A percentile compares a stretch with the other conserved stretches of the same genome.
Evolutionary conservation across 192 early-diverging fungal species (phyloP).

Genomic region (Mycoemilia scoparia): DNA sequence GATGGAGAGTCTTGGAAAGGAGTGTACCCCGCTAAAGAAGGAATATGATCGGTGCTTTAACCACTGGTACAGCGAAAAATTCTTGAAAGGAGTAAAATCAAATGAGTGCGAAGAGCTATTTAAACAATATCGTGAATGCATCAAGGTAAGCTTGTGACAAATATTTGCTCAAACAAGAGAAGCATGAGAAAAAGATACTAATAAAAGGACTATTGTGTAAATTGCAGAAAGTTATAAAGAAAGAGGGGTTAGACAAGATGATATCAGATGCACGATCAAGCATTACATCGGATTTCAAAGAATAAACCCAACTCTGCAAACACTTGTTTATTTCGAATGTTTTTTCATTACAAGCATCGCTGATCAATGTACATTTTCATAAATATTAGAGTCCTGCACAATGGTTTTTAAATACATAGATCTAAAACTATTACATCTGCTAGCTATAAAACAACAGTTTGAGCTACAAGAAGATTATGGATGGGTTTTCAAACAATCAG

Average conservation of each 20-base stretch:
- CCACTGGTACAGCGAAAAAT: conserved; percentile 90
- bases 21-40: conserved; percentile 65
- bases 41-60: conserved; percentile 87
- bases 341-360: neutral
- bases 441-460: no score
- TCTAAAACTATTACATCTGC: no score
- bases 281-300: conserved; percentile 23
- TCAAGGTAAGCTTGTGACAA: no score
- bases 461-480: no score
- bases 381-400: neutral
- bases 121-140: conserved; percentile 62
- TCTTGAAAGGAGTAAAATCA: conserved; percentile 64
- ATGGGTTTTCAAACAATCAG: no score
- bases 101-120: conserved; percentile 73
- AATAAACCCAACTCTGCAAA: no score
- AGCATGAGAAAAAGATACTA: neutral
- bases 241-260: conserved; percentile 71
- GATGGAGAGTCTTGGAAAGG: conserved; percentile 33
- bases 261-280: conserved; percentile 70
- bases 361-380: neutral
- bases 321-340: no score
- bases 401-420: no score
- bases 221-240: conserved; percentile 53
- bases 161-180: neutral
- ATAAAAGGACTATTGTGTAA: conserved; percentile 9